Conservation (phyloP, 371 early-diverging fungal species). For the Mucor sp. region DNA sequence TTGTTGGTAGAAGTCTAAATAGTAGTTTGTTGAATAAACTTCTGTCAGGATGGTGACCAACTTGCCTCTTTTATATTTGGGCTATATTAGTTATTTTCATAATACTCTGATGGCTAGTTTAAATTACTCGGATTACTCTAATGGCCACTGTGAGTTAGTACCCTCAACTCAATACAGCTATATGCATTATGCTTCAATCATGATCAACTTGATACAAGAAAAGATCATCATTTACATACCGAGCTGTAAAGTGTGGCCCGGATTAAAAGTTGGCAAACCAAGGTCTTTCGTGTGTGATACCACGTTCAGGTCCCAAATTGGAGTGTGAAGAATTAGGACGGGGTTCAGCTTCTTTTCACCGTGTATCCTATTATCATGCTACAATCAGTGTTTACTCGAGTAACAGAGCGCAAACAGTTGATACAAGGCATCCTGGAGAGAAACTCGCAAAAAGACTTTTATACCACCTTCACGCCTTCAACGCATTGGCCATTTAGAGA, state of each 20-base stretch:
- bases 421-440: not conserved
- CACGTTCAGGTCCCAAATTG: not conserved
- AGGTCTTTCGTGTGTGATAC: not conserved
- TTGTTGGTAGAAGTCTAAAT: slow-evolving; percentile 37
- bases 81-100: no score
- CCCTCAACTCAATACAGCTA: no score
- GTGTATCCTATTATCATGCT: not conserved
- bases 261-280: no score
- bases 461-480: slow-evolving; percentile 3
- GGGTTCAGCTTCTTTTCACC: not conserved
- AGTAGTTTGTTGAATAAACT: not conserved
- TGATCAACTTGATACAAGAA: no score
- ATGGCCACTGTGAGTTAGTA: no score
- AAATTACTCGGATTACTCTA: no score
- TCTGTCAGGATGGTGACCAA: no score
- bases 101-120: no score
- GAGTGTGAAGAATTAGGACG: not conserved
- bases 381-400: not conserved
- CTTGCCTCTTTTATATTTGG: no score
- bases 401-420: not conserved
- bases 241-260: no score
- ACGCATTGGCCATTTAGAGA: slow-evolving; percentile 1
- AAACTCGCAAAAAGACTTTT: slow-evolving; percentile 9
- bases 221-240: no score
- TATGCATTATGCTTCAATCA: no score